phyloP scores from a whole-genome alignment of 148 eudicot species.

The Cornus suecica region DNA sequence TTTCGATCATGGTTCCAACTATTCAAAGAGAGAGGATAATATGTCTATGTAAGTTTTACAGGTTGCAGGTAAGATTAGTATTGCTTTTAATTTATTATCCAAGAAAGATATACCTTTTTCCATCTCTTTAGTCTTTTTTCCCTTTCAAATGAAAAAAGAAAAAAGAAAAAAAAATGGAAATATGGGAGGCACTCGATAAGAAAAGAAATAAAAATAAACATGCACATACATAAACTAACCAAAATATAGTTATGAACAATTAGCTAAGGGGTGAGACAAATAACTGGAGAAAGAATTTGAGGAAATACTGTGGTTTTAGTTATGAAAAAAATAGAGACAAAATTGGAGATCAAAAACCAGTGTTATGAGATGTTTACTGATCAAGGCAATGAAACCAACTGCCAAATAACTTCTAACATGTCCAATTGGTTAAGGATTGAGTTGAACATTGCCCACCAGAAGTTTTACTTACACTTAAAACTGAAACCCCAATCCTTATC shows the following conservation, averaged over 20 bases:
- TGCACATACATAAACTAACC: too few species aligned
- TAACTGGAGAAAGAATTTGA: too few species aligned
- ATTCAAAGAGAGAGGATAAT: neutral
- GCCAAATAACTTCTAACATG: neutral
- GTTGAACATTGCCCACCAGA: neutral
- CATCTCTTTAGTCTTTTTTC: too few species aligned
- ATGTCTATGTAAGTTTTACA: neutral
- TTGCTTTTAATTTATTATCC: too few species aligned
- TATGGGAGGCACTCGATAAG: too few species aligned
- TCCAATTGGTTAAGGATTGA: neutral
- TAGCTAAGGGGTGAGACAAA: too few species aligned
- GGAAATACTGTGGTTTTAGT: neutral
- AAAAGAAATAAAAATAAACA: too few species aligned
- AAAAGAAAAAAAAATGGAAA: too few species aligned
- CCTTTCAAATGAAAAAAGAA: too few species aligned
- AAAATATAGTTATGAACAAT: too few species aligned
- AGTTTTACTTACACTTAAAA: neutral
- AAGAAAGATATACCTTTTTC: too few species aligned
- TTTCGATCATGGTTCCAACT: neutral
- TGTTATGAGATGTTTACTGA: neutral
- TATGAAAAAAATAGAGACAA: neutral
- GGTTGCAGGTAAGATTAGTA: too few species aligned
- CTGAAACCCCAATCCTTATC: neutral
- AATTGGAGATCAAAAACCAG: neutral
- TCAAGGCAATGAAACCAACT: neutral